phyloP scores from a whole-genome alignment of 2,329 filamentous ascomycete species.

The Colletotrichum sp. region DNA sequence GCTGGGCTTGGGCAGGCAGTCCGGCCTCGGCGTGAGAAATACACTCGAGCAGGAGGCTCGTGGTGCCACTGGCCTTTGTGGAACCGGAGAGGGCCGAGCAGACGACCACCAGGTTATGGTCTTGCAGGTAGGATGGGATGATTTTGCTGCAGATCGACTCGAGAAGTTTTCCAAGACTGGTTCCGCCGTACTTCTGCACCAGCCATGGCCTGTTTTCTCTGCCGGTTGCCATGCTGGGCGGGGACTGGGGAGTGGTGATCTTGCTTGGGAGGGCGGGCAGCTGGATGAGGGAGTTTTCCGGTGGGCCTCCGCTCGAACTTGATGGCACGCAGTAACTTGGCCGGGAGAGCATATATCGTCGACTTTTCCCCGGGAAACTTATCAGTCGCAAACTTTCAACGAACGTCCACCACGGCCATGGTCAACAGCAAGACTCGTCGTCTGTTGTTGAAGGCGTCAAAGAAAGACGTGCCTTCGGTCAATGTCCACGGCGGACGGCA shows the following conservation, averaged over 20 bases:
- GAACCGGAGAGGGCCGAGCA: constrained; percentile 94
- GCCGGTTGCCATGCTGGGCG: constrained; percentile 27
- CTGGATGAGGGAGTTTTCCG: not conserved
- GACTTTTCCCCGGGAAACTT: not conserved
- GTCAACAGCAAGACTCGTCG: not conserved
- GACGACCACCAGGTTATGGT: constrained; percentile 85
- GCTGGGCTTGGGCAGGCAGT: constrained; percentile 41
- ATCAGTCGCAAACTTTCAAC: not conserved
- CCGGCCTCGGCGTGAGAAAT: constrained; percentile 24
- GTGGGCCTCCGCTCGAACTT: not conserved
- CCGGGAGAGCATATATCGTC: not conserved
- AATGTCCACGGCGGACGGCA: not conserved
- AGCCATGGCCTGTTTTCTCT: constrained; percentile 67
- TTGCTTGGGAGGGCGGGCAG: not conserved
- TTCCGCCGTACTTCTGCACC: constrained; percentile 94
- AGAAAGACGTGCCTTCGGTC: not conserved
- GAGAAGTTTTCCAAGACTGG: constrained; percentile 92
- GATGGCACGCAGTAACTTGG: not conserved
- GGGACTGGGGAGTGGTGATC: not conserved
- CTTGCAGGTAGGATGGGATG: constrained; percentile 25
- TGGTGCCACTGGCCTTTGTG: constrained; percentile 93
- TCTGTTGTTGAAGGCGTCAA: not conserved
- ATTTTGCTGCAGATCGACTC: constrained; percentile 55
- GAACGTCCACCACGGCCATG: not conserved
- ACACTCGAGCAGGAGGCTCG: constrained; percentile 71